Evolutionary conservation across 2,329 filamentous ascomycete genomes (phyloP).

Genomic region (Dactylellina drechsleri): DNA sequence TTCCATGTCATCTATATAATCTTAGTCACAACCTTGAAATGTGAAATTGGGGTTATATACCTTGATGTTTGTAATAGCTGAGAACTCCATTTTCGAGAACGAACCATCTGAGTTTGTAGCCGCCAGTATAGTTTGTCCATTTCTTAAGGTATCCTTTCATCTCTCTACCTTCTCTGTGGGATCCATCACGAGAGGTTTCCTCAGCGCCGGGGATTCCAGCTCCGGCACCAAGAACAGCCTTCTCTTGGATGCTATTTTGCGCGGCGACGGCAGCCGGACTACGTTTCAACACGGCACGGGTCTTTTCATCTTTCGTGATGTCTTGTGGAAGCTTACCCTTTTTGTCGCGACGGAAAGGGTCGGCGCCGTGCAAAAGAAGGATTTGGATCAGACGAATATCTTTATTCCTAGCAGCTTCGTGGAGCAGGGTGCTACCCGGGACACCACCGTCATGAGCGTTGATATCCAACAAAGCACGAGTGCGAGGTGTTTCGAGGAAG

Average conservation of each 20-base stretch:
- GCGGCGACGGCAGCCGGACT: constrained; percentile 94
- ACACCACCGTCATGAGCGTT: constrained; percentile 74
- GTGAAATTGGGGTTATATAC: constrained; percentile 59
- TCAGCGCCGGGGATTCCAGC: constrained; percentile 63
- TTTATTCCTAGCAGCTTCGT: constrained; percentile 89
- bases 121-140: constrained; percentile 98
- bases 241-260: constrained; percentile 95
- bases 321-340: constrained; percentile 96
- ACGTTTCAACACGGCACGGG: constrained; percentile 86
- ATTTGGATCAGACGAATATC: constrained; percentile 89
- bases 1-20: constrained; percentile 80
- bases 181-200: constrained; percentile 67
- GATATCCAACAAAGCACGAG: constrained; percentile 88
- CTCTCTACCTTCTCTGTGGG: constrained; percentile 86
- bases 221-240: constrained; percentile 82
- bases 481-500: constrained; percentile 82
- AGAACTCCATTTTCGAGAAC: constrained; percentile 96
- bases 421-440: constrained; percentile 87
- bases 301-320: constrained; percentile 92
- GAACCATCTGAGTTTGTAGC: constrained; percentile 97
- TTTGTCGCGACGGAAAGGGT: constrained; percentile 92
- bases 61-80: constrained; percentile 98
- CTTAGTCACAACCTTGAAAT: constrained; percentile 14
- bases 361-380: constrained; percentile 89
- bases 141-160: constrained; percentile 99